These are phyloP conservation scores for Globisporangium iwayamae DNA, from an alignment of 352 stramenopile genomes.

Conservation along the genomic window DNA sequence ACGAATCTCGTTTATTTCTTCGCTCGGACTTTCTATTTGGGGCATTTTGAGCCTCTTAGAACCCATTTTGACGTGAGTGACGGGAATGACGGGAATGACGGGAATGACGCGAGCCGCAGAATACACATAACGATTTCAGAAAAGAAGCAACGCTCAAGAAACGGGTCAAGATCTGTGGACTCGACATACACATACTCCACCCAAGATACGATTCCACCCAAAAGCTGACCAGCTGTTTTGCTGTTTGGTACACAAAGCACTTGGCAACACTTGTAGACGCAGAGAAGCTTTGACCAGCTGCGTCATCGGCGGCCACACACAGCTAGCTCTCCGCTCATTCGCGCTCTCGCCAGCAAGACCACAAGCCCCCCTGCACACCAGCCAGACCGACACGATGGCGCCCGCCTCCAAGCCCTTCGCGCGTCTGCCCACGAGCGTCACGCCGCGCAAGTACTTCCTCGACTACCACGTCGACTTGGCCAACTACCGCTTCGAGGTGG, in stretches of 20 bases:
- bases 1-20: too few relatives aligned
- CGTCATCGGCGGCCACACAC: neutral
- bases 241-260: neutral
- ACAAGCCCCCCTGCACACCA: constrained; percentile 8
- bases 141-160: too few relatives aligned
- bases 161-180: too few relatives aligned
- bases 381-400: neutral
- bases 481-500: constrained; percentile 66
- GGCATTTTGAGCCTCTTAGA: too few relatives aligned
- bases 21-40: too few relatives aligned
- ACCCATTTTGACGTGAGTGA: too few relatives aligned
- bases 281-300: neutral
- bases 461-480: constrained; percentile 78
- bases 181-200: neutral
- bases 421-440: constrained; percentile 54
- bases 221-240: neutral
- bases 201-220: too few relatives aligned
- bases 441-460: constrained; percentile 71
- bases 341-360: neutral
- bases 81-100: too few relatives aligned
- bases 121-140: too few relatives aligned
- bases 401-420: constrained; percentile 47
- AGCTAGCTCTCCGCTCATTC: neutral
- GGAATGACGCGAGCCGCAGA: too few relatives aligned
- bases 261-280: neutral